A percentile compares a stretch with the other conserved stretches of the same genome.
Evolutionary conservation across 75 land plant species (phyloP).

Genomic region (Cunninghamia lanceolata): DNA sequence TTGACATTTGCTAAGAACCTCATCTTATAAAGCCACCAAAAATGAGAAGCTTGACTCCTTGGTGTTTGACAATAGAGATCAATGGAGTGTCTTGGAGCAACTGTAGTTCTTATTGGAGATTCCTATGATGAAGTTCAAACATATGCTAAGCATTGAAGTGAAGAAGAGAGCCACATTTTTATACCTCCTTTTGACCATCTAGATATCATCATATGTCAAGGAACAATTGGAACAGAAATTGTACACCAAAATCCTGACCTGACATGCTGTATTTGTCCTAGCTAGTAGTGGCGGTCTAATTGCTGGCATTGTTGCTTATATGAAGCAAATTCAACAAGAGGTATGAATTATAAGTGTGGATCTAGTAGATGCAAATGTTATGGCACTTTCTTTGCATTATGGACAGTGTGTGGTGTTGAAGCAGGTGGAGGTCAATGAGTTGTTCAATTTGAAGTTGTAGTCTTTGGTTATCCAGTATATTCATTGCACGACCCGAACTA

Average conservation of each 20-base stretch:
- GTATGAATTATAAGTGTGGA: no score
- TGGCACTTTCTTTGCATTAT: neutral
- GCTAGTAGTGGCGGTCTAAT: conserved; percentile 76
- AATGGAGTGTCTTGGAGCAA: conserved; percentile 33
- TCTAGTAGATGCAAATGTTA: neutral
- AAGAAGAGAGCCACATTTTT: conserved; percentile 48
- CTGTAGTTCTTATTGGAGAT: neutral
- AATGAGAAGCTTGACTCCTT: no score
- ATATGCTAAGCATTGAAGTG: conserved; percentile 45
- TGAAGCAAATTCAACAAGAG: conserved; percentile 56
- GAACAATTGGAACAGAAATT: conserved; percentile 77
- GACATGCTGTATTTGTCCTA: conserved; percentile 62
- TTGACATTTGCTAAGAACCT: no score
- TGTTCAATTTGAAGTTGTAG: no score
- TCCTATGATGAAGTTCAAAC: conserved; percentile 77
- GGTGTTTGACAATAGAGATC: conserved; percentile 64
- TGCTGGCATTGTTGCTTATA: conserved; percentile 71
- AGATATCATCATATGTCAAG: conserved; percentile 55
- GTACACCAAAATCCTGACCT: conserved; percentile 45
- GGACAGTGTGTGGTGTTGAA: no score
- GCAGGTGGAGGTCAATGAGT: no score
- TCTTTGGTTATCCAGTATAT: no score
- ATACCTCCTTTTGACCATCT: conserved; percentile 80
- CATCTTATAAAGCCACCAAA: no score
- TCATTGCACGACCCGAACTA: conserved; percentile 86